phyloP scores from a whole-genome alignment of 2,329 filamentous ascomycete species.

The Juglanconis juglandina region DNA sequence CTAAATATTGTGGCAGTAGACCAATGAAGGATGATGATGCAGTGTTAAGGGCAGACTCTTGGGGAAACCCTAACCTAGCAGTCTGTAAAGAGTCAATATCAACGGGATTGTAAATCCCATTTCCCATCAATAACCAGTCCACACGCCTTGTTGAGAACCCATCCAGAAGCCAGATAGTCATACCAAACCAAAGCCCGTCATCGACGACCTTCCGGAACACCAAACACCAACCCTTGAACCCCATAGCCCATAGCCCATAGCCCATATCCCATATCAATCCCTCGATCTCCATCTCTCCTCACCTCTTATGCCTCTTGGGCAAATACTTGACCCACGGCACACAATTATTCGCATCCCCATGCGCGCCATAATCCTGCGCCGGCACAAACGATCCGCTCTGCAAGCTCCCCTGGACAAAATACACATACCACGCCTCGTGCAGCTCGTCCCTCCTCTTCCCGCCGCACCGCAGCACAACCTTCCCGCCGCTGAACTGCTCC shows the following conservation, averaged over 20 bases:
- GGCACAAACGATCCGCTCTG: slow-evolving; percentile 48
- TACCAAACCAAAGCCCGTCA: neutral
- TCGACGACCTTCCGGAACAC: neutral
- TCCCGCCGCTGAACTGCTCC: slow-evolving; percentile 41
- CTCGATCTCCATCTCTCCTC: neutral
- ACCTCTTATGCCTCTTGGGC: slow-evolving; percentile 32
- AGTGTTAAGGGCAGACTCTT: no score
- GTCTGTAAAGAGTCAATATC: neutral
- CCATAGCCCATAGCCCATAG: no score
- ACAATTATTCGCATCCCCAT: slow-evolving; percentile 38
- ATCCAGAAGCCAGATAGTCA: neutral
- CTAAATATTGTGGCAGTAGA: no score
- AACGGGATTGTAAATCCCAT: neutral
- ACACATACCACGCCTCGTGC: slow-evolving; percentile 52
- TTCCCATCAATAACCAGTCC: neutral
- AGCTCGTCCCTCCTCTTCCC: slow-evolving; percentile 36
- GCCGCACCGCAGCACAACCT: slow-evolving; percentile 42
- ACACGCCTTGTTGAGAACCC: neutral
- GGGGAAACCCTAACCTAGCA: no score
- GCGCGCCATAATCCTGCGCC: slow-evolving; percentile 32
- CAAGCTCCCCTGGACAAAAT: slow-evolving; percentile 49
- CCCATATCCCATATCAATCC: neutral
- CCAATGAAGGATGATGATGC: no score
- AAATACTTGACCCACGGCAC: slow-evolving; percentile 36
- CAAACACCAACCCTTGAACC: neutral